phyloP scores from a whole-genome alignment of 2,329 filamentous ascomycete species.

The Fusarium beomiforme region DNA sequence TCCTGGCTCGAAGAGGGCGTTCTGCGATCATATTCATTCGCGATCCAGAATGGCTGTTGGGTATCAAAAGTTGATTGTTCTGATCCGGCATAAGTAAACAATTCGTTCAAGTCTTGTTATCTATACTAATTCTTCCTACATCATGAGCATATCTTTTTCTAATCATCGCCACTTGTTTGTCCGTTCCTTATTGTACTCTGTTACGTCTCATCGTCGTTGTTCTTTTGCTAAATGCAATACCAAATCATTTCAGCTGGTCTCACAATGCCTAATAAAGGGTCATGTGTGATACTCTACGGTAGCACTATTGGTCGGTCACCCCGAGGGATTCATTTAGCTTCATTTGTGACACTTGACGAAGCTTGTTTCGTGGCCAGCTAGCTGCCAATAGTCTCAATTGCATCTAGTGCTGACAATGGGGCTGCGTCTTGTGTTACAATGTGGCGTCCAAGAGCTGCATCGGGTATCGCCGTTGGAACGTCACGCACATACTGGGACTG shows the following conservation, averaged over 20 bases:
- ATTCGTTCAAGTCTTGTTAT: too few relatives aligned
- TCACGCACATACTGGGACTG: background rate
- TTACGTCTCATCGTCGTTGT: too few relatives aligned
- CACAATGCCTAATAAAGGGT: background rate
- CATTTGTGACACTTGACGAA: background rate
- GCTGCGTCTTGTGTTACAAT: background rate
- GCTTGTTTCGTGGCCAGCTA: fast-evolving
- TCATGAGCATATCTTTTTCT: background rate
- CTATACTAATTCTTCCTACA: too few relatives aligned
- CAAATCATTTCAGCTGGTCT: background rate
- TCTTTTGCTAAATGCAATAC: fast-evolving
- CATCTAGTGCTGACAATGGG: background rate
- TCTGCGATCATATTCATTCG: too few relatives aligned
- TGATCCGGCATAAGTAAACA: too few relatives aligned
- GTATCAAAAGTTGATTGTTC: too few relatives aligned
- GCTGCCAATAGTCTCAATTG: background rate
- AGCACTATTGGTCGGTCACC: fast-evolving
- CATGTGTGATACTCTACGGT: fast-evolving
- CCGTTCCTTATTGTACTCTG: too few relatives aligned
- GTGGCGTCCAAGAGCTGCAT: background rate
- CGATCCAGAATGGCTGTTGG: too few relatives aligned
- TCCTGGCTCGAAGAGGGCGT: too few relatives aligned
- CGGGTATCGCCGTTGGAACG: background rate
- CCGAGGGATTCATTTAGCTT: fast-evolving
- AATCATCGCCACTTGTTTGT: too few relatives aligned